Conservation (phyloP, 805 yeast species). For the Cyberlindnera sargentensis region DNA sequence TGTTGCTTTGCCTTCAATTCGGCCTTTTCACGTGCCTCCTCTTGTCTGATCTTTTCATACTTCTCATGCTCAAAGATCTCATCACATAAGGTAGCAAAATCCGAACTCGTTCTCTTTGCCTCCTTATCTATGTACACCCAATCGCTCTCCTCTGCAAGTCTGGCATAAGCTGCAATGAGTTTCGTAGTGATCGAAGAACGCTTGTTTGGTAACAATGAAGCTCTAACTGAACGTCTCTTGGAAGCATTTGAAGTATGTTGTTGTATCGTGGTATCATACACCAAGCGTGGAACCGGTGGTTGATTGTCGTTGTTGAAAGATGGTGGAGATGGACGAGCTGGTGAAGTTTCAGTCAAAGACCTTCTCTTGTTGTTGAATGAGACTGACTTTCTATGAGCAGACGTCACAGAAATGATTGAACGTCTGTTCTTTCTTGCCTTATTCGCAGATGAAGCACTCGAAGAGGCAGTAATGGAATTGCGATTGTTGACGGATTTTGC, state of each 20-base stretch:
- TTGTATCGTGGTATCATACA: conserved; percentile 10
- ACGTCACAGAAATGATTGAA: conserved; percentile 37
- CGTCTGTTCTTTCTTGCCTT: conserved; percentile 34
- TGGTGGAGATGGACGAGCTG: conserved; percentile 10
- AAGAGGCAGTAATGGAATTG: conserved; percentile 3
- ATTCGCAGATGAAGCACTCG: conserved; percentile 7
- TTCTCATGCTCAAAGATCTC: conserved; percentile 68
- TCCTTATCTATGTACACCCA: conserved; percentile 68
- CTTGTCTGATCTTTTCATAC: conserved; percentile 48
- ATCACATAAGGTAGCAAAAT: conserved; percentile 73
- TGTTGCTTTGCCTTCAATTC: conserved; percentile 31
- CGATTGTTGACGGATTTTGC: conserved; percentile 23
- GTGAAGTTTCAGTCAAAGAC: conserved; percentile 18
- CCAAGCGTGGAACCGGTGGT: conserved; percentile 20
- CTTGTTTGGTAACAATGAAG: conserved; percentile 37
- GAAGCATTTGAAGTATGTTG: conserved; percentile 2
- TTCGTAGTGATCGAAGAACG: conserved; percentile 70
- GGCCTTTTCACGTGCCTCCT: conserved; percentile 33
- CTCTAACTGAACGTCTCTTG: conserved; percentile 27
- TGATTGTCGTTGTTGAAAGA: conserved; percentile 8
- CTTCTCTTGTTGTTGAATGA: conserved; percentile 31
- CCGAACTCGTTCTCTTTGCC: conserved; percentile 69
- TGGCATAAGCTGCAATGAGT: conserved; percentile 66
- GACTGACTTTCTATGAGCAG: conserved; percentile 43
- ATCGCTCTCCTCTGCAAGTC: conserved; percentile 50